Conservation (phyloP, 352 stramenopile genomes). For the Phytophthora sojae region DNA sequence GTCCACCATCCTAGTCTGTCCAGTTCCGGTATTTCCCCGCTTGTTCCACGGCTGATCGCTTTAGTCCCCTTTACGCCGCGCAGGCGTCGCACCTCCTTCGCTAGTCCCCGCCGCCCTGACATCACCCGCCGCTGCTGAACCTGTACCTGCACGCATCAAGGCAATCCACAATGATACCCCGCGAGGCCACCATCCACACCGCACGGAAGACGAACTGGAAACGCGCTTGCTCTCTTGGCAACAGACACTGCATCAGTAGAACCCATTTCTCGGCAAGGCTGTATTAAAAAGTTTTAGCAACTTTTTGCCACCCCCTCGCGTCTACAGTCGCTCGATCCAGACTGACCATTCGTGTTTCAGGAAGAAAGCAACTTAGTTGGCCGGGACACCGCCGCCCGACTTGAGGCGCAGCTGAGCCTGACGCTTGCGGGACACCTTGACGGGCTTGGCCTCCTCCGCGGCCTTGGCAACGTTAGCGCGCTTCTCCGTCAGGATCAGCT, state of each 20-base stretch:
- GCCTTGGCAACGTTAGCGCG: constrained; percentile 93
- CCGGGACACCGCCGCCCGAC: constrained; percentile 85
- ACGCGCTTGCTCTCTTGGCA: constrained; percentile 41
- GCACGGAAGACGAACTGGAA: constrained; percentile 28
- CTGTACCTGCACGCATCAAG: constrained; percentile 38
- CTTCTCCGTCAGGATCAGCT: constrained; percentile 99
- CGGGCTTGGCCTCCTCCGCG: constrained; percentile 88
- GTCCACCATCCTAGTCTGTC: constrained; percentile 1
- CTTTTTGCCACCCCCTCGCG: constrained; percentile 48
- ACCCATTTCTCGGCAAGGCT: constrained; percentile 81
- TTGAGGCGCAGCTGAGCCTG: constrained; percentile 91
- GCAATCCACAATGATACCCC: constrained; percentile 31
- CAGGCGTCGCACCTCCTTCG: background rate
- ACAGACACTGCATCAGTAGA: constrained; percentile 64
- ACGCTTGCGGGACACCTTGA: constrained; percentile 90
- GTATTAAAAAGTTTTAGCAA: constrained; percentile 79
- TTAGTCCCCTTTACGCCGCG: background rate
- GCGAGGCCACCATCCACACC: constrained; percentile 8
- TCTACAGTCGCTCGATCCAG: constrained; percentile 55
- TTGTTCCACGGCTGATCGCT: constrained; percentile 2
- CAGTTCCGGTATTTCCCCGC: background rate
- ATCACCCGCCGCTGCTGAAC: background rate
- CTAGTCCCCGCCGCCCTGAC: background rate
- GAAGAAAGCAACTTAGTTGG: constrained; percentile 70
- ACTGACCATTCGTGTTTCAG: constrained; percentile 41